Evolutionary conservation across 2,329 filamentous ascomycete genomes (phyloP), one percentile per base, ranked within the genome.

Genomic region (Anthostomella pinea): DNA sequence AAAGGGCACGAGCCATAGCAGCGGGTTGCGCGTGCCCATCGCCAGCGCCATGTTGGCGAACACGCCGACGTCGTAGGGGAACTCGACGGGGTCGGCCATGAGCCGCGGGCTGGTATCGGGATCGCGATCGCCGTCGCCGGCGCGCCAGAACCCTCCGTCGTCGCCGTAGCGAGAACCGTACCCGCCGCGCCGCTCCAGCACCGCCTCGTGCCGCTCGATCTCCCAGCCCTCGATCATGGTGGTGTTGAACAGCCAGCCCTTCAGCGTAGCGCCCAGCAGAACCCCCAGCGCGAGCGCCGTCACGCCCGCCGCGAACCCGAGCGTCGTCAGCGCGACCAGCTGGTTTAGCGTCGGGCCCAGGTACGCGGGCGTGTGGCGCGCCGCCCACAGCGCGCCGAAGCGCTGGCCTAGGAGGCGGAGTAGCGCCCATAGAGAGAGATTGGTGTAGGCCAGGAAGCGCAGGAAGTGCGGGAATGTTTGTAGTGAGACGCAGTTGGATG

Each of bases 151-250:
- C 14, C 46, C 45, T 8, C 51, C 54, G 18, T 64, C 59, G 6
- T 62, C 63, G 21, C 62, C 59, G 7, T 59, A 57, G 35, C n/a
- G n/a, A n/a, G n/a, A n/a, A n/a, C 68, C 62, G n/a, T 54, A 59
- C 21, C 64, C 63, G 30, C 53, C 50, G 5, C 69, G 64, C 19
- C 75, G 67, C 15, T 68, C 64, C 16, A 80, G 62, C 2, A 80
- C 59, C 7, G 74, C 67, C 45, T 79, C 75, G 59, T 85, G 80
- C 0, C 79, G 69, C 48, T 84, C 79, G 30, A 79, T 60, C 55
- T 85, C 85, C 85, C 85, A 91, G 43, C 74, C 73, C 63, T 94
- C 87, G 52, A 94, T 93, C 59, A 85, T 87, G 16, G 85, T 91
- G 11, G 74, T 79, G 64, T 90, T 90, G 43, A 82, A 69, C 4